phyloP scores from a whole-genome alignment of 2,329 filamentous ascomycete species.

The Hypoxylon sp. region DNA sequence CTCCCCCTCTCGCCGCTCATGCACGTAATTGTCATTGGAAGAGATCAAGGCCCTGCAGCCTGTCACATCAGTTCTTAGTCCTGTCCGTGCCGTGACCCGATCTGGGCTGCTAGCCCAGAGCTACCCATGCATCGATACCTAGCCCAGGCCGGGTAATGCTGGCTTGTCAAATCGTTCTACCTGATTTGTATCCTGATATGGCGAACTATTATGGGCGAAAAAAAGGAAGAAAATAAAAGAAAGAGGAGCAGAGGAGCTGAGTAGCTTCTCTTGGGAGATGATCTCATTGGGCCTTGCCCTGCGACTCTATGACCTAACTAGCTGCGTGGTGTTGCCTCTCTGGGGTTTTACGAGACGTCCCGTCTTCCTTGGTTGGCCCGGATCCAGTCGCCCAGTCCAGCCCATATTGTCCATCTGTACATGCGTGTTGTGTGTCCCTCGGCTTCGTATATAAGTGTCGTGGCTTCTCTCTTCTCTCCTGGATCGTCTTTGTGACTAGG shows the following conservation, averaged over 20 bases:
- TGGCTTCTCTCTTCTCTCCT: conserved; percentile 15
- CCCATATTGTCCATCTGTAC: background rate
- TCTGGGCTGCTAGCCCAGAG: background rate
- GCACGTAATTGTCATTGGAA: conserved; percentile 26
- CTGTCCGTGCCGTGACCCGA: conserved; percentile 28
- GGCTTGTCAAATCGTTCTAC: too few species aligned
- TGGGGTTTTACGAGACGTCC: conserved; percentile 8
- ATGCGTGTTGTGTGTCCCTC: conserved; percentile 7
- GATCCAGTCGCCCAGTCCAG: background rate
- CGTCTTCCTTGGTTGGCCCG: conserved; percentile 15
- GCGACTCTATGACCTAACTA: conserved; percentile 34
- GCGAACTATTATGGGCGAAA: background rate
- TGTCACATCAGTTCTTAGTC: too few species aligned
- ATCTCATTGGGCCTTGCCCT: conserved; percentile 30
- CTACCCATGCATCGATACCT: conserved; percentile 2
- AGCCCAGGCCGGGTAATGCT: background rate
- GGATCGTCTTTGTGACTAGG: conserved; percentile 2
- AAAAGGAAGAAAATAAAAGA: background rate
- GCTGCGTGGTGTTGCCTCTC: conserved; percentile 10
- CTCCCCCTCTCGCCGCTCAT: conserved; percentile 11
- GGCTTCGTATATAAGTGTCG: conserved; percentile 18
- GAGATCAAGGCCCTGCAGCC: conserved; percentile 1
- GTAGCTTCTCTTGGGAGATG: conserved; percentile 9
- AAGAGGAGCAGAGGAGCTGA: too few species aligned
- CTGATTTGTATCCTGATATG: background rate